Base-by-base conservation (phyloP, 768 basidiomycete genomes). In the Dendrothele bispora region DNA sequence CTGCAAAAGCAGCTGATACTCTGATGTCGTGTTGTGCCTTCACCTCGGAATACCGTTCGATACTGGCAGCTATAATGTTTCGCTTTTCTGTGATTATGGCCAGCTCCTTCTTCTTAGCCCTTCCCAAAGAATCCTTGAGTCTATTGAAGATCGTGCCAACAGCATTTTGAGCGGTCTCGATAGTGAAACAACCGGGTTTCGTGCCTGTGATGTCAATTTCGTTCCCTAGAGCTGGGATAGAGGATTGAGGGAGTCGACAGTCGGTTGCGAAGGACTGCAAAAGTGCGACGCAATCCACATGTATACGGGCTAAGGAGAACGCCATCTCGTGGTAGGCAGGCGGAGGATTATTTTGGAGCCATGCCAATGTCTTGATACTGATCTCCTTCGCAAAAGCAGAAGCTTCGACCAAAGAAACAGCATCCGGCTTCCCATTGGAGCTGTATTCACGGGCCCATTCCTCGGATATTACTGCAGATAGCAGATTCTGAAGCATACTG, bases 321-420 rank as follows among this genome's bases (percentile, higher is more conserved):
- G 84, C 79, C 88, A 95, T 92, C 69, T 99, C 95, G 69, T 91
- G 85, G 63, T 97, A 97, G 1, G 88, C 85, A 1, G 81, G 65
- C 3, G 92, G 92, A 5, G 87, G 79, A 0, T 79, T 72, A 24
- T 73, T 78, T 67, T 93, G 92, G 29, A 98, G 78, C 73, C 84
- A 86, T 10, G 69, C 59, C 25, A 93, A 73, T 11, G 86, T 81
- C 59, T 78, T 84, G n/a, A 67, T 55, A 47, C 84, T 83, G 41
- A 98, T 73, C 15, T 86, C 80, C 51, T 77, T 71, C 2, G 84
- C 88, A 44, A 90, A 73, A 14, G 73, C 61, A 11, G 82, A 84
- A 26, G 58, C 61, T 40, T 86, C 78, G 18, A 81, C 72, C 39
- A 89, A 72, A 34, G 77, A 67, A 4, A 58, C 54, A 1, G 59